Evolutionary conservation across 495 filamentous ascomycete species (phyloP), one percentile per base, ranked within the genome.

Genomic region (Penicillium angulare): DNA sequence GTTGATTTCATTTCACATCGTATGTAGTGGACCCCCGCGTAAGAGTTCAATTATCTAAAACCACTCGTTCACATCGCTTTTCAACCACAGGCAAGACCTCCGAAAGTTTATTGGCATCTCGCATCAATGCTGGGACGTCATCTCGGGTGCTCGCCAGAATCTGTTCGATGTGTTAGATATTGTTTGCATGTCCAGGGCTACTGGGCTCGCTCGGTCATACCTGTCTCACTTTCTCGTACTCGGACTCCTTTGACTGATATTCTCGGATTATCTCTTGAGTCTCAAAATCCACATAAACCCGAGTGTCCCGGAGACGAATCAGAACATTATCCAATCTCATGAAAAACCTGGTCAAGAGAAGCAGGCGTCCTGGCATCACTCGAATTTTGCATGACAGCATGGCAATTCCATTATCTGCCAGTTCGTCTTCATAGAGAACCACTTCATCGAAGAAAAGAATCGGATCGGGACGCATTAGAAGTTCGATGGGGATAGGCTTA

Each of bases 401-500:
- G 5, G 90, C 83, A 52, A 97, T 92, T 21, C 93, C 93, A 66
- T 98, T 98, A 65, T 98, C 93, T 33, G 96, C 93, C 47, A 98
- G 81, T 71, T 98, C 93, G 68, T 95, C 92, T 73, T 97, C 93
- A 65, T 97, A 98, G 22, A 97, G 78, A 53, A 96, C 82, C 22
- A 97, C 90, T 49, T 96, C 89, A 64, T 97, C 90, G 64, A 90
- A 92, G 71, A 97, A 95, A 0, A 93, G 71, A 53, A 98, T 98
- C 2, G 95, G 95, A 62, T 98, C 93, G 0, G 86, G 87, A 13
- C 85, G 81, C 64, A 84, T 87, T 15, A 98, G 75, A 7, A 96
- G 75, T 46, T 93, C 87, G 33, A 96, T 77, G 7, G 93, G 92
- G 42, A 98, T 95, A 36, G 76, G 72, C 29, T 70, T 76, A 18